Evolutionary conservation across 495 filamentous ascomycete species (phyloP), one percentile per base, ranked within the genome.

Genomic region (Tetracladium marchalianum): DNA sequence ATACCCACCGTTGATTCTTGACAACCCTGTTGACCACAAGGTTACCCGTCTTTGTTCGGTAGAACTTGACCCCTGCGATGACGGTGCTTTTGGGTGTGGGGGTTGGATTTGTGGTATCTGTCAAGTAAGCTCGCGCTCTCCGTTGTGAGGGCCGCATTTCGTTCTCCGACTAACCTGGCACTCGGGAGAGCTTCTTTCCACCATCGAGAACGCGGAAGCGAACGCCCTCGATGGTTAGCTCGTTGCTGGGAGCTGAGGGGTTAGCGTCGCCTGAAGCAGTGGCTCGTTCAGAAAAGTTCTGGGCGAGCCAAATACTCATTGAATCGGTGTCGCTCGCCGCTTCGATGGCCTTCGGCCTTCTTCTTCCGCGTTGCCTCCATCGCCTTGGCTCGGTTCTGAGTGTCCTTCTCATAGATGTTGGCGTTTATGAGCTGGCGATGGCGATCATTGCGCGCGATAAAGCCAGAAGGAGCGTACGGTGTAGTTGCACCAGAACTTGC

Each of bases 1-100:
- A n/a, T n/a, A n/a, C n/a, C n/a, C 77, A 85, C 84, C 72, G 74
- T 52, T 77, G 76, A n/a, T n/a, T n/a, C n/a, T n/a, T n/a, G n/a
- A n/a, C n/a, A n/a, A n/a, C n/a, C n/a, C n/a, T n/a, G n/a, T n/a
- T n/a, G n/a, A n/a, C n/a, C n/a, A n/a, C n/a, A n/a, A n/a, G n/a
- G n/a, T 97, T 97, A 43, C 90, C 90, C 54, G 83, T 84, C 61
- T 92, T 94, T 64, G 85, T 95, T 45, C 90, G 77, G 51, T 87
- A 75, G 63, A 95, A 97, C 35, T 74, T 79, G 46, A 96, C 87
- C 41, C 90, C 90, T 27, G 80, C 87, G 51, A 97, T 68, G 4
- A 69, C 70, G 22, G 86, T 76, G 60, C 73, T 73, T 63, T 90
- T 95, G 0, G 90, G 90, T n/a, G n/a, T n/a, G n/a, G n/a, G n/a